These are phyloP conservation scores for Pseudisothecium myosuroides DNA, from an alignment of 225 moss, liverwort and hornwort genomes.

Conservation along the genomic window DNA sequence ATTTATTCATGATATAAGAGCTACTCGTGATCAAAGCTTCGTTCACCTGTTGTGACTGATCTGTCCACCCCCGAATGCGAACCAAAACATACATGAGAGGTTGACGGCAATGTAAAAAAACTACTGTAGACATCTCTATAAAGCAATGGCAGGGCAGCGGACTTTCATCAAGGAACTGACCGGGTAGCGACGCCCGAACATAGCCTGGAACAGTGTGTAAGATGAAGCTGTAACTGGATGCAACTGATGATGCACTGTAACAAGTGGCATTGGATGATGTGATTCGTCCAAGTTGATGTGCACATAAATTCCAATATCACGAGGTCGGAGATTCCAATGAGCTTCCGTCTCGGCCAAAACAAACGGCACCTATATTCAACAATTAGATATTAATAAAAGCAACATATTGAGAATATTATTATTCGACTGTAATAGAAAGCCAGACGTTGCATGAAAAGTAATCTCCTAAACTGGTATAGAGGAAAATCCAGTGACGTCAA, in stretches of 20 bases:
- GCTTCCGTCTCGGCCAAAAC: conserved; percentile 65
- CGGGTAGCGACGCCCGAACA: conserved; percentile 96
- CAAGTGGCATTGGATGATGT: conserved; percentile 76
- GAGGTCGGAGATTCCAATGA: conserved; percentile 23
- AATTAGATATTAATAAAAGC: neutral
- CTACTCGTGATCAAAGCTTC: neutral
- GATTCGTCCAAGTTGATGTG: conserved; percentile 83
- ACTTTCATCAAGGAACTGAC: conserved; percentile 19
- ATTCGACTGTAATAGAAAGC: neutral
- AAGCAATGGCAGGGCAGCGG: neutral
- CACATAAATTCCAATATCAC: conserved; percentile 48
- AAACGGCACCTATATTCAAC: conserved; percentile 67
- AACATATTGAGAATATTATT: neutral
- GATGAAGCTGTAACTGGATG: conserved; percentile 92
- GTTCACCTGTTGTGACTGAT: neutral
- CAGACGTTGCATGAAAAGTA: neutral
- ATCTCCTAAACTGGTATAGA: neutral
- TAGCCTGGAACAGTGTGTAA: conserved; percentile 85
- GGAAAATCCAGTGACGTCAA: neutral
- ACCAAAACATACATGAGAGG: neutral
- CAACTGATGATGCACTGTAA: conserved; percentile 86
- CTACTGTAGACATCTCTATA: neutral
- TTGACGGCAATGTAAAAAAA: neutral
- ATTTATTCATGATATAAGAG: neutral
- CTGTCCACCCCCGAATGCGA: neutral